Conservation (phyloP, 331 rosid genomes). For the Quercus lobata region DNA sequence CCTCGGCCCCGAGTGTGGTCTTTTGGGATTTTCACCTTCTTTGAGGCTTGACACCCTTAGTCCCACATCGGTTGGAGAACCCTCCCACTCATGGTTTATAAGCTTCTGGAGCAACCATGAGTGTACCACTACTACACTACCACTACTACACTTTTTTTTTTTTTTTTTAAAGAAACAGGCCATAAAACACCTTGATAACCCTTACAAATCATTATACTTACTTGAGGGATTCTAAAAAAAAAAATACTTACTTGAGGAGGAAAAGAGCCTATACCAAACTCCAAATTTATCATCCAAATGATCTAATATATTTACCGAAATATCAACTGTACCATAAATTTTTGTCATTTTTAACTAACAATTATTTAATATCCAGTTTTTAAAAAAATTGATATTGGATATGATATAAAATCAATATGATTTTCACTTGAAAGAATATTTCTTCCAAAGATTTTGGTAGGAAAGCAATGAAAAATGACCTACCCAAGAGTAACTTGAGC, state of each 20-base stretch:
- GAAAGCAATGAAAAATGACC: conserved; percentile 18
- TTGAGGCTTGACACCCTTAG: too few relatives aligned
- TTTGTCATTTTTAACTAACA: background rate
- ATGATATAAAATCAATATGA: background rate
- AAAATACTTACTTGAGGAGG: background rate
- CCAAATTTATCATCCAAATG: background rate
- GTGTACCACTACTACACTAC: too few relatives aligned
- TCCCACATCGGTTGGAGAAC: too few relatives aligned
- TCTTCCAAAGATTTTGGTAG: background rate
- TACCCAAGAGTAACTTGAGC: conserved; percentile 69
- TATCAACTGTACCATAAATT: background rate
- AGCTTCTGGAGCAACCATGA: too few relatives aligned
- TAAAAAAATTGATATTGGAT: background rate
- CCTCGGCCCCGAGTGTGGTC: too few relatives aligned
- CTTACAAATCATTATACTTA: background rate
- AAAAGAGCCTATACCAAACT: background rate
- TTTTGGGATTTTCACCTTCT: too few relatives aligned
- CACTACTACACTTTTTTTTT: background rate
- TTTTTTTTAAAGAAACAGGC: background rate
- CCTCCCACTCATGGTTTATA: too few relatives aligned
- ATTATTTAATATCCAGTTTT: background rate
- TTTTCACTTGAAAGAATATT: background rate
- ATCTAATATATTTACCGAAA: background rate
- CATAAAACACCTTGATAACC: background rate
- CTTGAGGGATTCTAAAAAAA: background rate